phyloP scores from a whole-genome alignment of 192 early-diverging fungal species.

The Coemansia sp. region DNA sequence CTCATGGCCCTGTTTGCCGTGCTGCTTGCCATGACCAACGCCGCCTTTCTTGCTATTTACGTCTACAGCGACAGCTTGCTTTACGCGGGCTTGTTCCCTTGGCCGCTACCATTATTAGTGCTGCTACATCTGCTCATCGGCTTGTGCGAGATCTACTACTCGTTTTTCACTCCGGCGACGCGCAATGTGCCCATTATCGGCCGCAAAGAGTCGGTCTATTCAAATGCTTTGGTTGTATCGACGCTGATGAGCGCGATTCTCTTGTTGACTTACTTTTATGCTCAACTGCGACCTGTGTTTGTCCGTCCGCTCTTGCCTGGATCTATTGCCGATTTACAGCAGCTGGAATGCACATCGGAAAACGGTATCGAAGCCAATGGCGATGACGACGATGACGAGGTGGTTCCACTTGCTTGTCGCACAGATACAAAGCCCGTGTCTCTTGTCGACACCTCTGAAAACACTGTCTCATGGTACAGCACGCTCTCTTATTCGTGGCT shows the following conservation, averaged over 20 bases:
- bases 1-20: neutral
- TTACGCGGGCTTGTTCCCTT: constrained; percentile 26
- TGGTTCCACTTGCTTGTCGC: constrained; percentile 27
- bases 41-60: too few relatives aligned
- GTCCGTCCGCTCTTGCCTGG: neutral
- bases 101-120: constrained; percentile 15
- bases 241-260: neutral
- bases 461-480: constrained; percentile 22
- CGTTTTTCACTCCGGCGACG: constrained; percentile 28
- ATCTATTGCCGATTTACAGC: neutral
- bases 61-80: constrained; percentile 14
- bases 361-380: neutral
- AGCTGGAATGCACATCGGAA: neutral
- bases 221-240: constrained; percentile 14
- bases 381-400: neutral
- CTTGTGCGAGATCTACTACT: constrained; percentile 19
- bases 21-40: neutral
- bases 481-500: neutral
- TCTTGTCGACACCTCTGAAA: constrained; percentile 6
- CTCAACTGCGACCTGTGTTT: constrained; percentile 34
- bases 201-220: constrained; percentile 12
- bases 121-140: constrained; percentile 9
- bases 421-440: constrained; percentile 12
- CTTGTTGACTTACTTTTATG: constrained; percentile 1
- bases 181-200: constrained; percentile 20